Evolutionary conservation across 108 stramenopile species (phyloP), one percentile per base, ranked within the genome.

Genomic region (Cylindrotheca closterium): DNA sequence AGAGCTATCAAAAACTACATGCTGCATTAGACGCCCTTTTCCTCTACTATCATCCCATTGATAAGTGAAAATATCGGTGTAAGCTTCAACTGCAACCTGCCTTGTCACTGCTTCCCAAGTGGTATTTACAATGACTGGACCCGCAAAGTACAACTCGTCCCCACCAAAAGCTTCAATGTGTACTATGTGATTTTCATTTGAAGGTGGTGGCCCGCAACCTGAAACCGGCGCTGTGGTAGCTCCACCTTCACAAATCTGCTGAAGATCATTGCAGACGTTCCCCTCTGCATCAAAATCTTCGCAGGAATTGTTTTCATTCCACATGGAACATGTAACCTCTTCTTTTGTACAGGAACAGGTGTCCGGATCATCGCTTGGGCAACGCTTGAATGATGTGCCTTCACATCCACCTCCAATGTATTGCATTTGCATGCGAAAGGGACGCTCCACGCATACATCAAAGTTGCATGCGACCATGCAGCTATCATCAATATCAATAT

Each of bases 391-490:
- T 22, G 30, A 30, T 4, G 60, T 30, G 8, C 29, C 48, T 4
- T 26, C 47, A 30, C 60, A 62, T 4, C 25, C 1, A 28, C 29
- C 18, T 1, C 18, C 15, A 30, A 51, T 49, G 23, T 51, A 37
- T 19, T 49, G 60, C 49, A 62, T 51, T 49, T 22, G 4, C 53
- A 63, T 61, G 46, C 53, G 55, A 15, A 26, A 61, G 21, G 60
- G 61, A 33, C 70, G 60, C 1, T 47, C 55, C 48, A 51, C 46
- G 47, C 53, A 55, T 51, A 45, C 45, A 30, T 63, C 62, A 25
- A 63, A 55, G 55, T 34, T n/a, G 31, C 55, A 49, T 31, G 30
- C 24, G 50, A 62, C 30, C 1, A 30, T 8, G 3, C 62, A 62
- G 63, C 67, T 65, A 12, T 66, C 61, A 22, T 37, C 58, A 33